Base-by-base conservation (phyloP, 2,329 filamentous ascomycete species). In the Apiospora koreana region DNA sequence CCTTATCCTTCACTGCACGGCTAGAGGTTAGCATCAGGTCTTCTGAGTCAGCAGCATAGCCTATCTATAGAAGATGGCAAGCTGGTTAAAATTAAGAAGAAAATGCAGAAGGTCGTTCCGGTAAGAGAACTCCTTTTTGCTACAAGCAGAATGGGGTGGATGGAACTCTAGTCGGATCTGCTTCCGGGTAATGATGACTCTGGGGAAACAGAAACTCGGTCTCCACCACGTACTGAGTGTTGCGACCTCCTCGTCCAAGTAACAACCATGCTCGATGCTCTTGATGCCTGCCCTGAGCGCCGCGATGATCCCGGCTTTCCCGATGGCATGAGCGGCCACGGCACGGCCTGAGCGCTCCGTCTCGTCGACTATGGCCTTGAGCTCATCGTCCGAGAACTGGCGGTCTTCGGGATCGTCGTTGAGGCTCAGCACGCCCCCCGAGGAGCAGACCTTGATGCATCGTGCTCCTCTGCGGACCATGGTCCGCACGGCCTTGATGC, bases 191-290 rank as follows among this genome's bases (percentile, higher is more conserved):
- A 16, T 43, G 42, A 16, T 43, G 12, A 16, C 41, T 43, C n/a
- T 31, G 38, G 64, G 38, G 64, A 28, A 28, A 46, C 12, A 46
- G 23, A 66, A 46, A 62, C 18, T 9, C 31, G 12, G 38, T 38
- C 18, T 12, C 31, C 31, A 38, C 28, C 54, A 62, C 54, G 31
- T 62, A 62, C 54, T 85, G 45, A 83, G 69, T 21, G 79, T 78
- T 6, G 81, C 77, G 12, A 79, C 80, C 75, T 86, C 84, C 48
- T 84, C 80, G 73, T 86, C 84, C 2, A 85, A 71, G 72, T 83
- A 86, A 67, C 79, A 83, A 43, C 83, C 84, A 73, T 87, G 84
- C 73, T 86, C 85, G 70, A 87, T 84, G 23, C 80, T 86, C 71
- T 77, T 81, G 45, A 82, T 81, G 7, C 85, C 85, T 0, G 83